Evolutionary conservation across 2,329 filamentous ascomycete genomes (phyloP).

Genomic region (Xylariaceae sp.): DNA sequence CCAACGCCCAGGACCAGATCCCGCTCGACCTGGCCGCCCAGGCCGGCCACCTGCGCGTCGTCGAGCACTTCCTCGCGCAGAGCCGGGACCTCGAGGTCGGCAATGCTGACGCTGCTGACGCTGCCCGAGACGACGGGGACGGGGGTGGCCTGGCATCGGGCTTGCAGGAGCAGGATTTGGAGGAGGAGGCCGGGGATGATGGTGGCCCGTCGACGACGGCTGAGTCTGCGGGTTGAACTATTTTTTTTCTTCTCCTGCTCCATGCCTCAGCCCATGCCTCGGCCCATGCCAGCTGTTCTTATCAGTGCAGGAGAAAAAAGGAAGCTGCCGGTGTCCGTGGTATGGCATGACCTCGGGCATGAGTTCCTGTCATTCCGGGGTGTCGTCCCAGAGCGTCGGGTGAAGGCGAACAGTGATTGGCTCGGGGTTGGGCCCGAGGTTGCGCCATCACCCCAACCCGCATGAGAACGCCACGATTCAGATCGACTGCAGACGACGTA

Average conservation of each 20-base stretch:
- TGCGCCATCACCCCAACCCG: too few species aligned
- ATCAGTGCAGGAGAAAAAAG: too few species aligned
- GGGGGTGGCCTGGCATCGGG: conserved; percentile 32
- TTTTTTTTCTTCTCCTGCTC: not conserved
- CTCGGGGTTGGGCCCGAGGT: too few species aligned
- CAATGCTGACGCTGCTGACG: too few species aligned
- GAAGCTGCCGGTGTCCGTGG: too few species aligned
- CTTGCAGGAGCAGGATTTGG: conserved; percentile 24
- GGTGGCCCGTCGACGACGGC: conserved; percentile 2
- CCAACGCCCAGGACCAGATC: conserved; percentile 79
- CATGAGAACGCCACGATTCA: too few species aligned
- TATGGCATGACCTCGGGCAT: too few species aligned
- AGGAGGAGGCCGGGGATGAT: conserved; percentile 9
- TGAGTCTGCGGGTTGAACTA: not conserved
- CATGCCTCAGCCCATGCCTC: not conserved
- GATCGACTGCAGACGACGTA: too few species aligned
- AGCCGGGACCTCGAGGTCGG: conserved; percentile 39
- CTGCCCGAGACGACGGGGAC: too few species aligned
- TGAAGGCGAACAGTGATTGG: too few species aligned
- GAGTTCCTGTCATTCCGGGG: too few species aligned
- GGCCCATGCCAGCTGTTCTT: not conserved
- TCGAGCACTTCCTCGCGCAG: conserved; percentile 51
- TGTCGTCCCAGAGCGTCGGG: too few species aligned
- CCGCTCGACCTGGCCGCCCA: conserved; percentile 67
- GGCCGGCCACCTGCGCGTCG: conserved; percentile 58